Evolutionary conservation across 2,329 filamentous ascomycete species (phyloP).

Genomic region (Aureobasidium sp.): DNA sequence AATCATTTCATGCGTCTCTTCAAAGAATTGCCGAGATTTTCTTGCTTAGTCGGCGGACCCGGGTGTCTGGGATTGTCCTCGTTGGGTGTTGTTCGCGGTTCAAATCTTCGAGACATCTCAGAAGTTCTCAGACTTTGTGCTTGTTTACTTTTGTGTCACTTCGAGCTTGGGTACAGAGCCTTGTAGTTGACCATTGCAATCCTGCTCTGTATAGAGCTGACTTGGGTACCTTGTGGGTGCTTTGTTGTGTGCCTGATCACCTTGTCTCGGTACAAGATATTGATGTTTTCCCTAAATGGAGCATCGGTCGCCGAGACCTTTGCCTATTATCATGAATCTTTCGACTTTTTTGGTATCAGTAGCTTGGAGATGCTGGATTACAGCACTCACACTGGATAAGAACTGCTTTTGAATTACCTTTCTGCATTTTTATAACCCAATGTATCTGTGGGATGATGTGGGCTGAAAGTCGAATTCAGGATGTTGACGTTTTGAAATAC

Average conservation of each 20-base stretch:
- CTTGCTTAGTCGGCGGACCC: not conserved
- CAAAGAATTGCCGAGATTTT: not conserved
- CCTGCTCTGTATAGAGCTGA: not conserved
- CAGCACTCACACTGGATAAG: not conserved
- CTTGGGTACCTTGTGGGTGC: not conserved
- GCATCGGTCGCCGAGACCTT: no score
- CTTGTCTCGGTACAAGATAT: not conserved
- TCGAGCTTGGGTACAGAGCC: not conserved
- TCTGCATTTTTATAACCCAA: not conserved
- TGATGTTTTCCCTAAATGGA: no score
- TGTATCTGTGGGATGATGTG: fast-evolving
- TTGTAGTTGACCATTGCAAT: not conserved
- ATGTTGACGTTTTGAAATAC: not conserved
- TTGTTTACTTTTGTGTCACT: not conserved
- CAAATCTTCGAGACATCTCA: not conserved
- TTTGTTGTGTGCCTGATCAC: not conserved
- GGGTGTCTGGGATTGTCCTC: not conserved
- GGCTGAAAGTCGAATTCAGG: fast-evolving
- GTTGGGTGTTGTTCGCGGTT: not conserved
- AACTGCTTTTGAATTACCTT: not conserved
- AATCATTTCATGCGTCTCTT: not conserved
- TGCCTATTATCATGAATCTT: not conserved
- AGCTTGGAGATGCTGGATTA: no score
- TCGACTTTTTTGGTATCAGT: no score
- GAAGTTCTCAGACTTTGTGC: not conserved